Percentiles rank a stretch among this genome's conserved stretches.
Conservation (phyloP, 2,329 filamentous ascomycete species). For the Waltergamsia citrina region DNA sequence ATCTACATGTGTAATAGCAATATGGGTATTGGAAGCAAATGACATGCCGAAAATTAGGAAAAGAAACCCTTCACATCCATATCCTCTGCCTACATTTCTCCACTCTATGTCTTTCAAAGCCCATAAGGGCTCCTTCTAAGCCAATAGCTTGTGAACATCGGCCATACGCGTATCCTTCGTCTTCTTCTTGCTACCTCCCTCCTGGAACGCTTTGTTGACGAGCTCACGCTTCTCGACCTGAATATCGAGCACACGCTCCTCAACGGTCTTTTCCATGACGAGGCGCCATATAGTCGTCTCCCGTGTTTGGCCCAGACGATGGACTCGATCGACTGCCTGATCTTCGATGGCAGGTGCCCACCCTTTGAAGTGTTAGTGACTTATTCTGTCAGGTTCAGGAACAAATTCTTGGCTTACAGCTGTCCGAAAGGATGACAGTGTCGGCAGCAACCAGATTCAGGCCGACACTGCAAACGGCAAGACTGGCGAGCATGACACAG, state of each 20-base stretch:
- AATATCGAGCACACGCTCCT: constrained; percentile 70
- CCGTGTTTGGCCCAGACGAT: constrained; percentile 73
- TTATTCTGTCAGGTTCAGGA: neutral
- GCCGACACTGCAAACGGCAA: constrained; percentile 76
- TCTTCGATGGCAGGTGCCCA: constrained; percentile 92
- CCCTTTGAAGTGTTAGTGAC: constrained; percentile 32
- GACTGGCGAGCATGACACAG: constrained; percentile 70
- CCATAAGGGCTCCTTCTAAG: constrained; percentile 9
- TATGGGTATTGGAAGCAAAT: no score
- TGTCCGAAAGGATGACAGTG: constrained; percentile 74
- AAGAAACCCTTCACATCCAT: no score
- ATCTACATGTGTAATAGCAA: no score
- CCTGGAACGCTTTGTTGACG: constrained; percentile 70
- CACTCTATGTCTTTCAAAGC: no score
- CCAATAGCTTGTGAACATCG: constrained; percentile 40
- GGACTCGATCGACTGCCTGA: constrained; percentile 81
- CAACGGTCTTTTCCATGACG: constrained; percentile 71
- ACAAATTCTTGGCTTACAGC: constrained; percentile 35
- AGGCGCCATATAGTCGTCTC: constrained; percentile 73
- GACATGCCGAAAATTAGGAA: no score
- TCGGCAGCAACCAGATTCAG: constrained; percentile 81
- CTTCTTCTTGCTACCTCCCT: constrained; percentile 43
- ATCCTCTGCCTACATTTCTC: no score
- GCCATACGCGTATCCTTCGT: constrained; percentile 48
- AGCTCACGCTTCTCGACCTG: constrained; percentile 72